Percentiles rank a stretch among this genome's conserved stretches.
Conservation (phyloP, 208 protist species). For the Phytomonas sp. region DNA sequence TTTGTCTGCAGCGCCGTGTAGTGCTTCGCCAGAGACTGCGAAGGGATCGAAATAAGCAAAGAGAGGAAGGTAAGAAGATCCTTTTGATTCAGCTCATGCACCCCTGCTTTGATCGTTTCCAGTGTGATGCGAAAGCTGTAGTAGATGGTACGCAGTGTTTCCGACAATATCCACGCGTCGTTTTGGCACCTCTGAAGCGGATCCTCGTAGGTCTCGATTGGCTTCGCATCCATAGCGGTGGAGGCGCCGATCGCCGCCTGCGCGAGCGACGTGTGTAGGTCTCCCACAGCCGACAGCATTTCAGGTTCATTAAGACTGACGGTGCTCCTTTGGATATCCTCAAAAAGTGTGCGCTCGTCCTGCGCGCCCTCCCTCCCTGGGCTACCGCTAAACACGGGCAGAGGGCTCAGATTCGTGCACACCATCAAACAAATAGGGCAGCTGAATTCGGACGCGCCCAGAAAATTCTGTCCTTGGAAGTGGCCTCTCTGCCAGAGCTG, state of each 20-base stretch:
- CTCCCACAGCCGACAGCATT: conserved; percentile 11
- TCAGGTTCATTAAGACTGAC: conserved; percentile 5
- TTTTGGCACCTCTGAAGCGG: conserved; percentile 27
- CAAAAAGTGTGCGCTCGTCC: conserved; percentile 18
- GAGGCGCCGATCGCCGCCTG: conserved; percentile 38
- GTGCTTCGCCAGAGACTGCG: conserved; percentile 20
- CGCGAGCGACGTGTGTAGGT: conserved; percentile 30
- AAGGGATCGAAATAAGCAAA: conserved; percentile 36
- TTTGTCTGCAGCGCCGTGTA: conserved; percentile 19
- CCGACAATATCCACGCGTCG: conserved; percentile 36
- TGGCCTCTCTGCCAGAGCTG: conserved; percentile 22
- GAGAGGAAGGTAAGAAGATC: conserved; percentile 43
- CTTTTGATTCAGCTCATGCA: conserved; percentile 27
- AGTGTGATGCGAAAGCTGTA: conserved; percentile 32
- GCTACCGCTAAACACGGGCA: conserved; percentile 26
- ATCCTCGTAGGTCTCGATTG: conserved; percentile 26
- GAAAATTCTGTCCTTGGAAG: conserved; percentile 31
- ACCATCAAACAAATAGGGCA: conserved; percentile 71
- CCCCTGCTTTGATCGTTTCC: conserved; percentile 48
- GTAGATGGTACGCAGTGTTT: conserved; percentile 41
- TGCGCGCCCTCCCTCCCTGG: not conserved
- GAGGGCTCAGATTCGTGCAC: conserved; percentile 40
- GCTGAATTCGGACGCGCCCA: conserved; percentile 40
- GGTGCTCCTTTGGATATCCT: conserved; percentile 27
- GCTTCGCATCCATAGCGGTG: conserved; percentile 13